Evolutionary conservation across 192 early-diverging fungal genomes (phyloP), one percentile per base, ranked within the genome.

Genomic region (Gamsiella multidivaricata): DNA sequence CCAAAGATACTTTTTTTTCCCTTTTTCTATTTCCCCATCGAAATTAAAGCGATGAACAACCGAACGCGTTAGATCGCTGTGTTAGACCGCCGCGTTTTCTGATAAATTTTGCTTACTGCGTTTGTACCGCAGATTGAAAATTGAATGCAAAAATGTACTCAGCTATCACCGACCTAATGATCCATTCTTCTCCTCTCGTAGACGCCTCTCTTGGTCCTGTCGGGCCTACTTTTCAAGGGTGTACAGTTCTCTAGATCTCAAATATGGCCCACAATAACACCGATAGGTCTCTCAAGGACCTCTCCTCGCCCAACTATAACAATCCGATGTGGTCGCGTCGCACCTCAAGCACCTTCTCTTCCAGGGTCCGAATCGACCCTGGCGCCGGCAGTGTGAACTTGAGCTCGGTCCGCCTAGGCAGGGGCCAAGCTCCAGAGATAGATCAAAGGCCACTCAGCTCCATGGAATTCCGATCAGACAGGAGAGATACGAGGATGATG

Each of bases 201-300:
- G 37, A 39, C 37, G 7, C 37, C 12, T 9, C 7, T 39, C 37
- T 39, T 39, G 37, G 37, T 12, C n/a, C n/a, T n/a, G n/a, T n/a
- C n/a, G n/a, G 37, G 37, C 5, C 37, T 39, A 39, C 5, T 9
- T 12, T 39, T 39, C 12, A 12, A 9, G 37, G 37, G 37, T 12
- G 12, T 39, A 39, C 45, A 5, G 25, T 58, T 43, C 54, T 58
- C 18, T 15, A 50, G 33, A 9, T 22, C 17, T 41, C 55, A 31
- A 42, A 6, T 46, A 68, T 68, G 65, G 55, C 54, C 26, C 52
- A 71, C 28, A 71, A 62, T 33, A 22, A 41, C 23, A 46, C 3
- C 18, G 51, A 57, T n/a, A 39, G 34, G 32, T 34, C 41, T 20
- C 49, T 39, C 59, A 56, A 34, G 11, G 34, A 46, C 45, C 41